These are phyloP conservation scores for Hypocreales sp. DNA, from an alignment of 2,329 filamentous ascomycete species.

Conservation along the genomic window DNA sequence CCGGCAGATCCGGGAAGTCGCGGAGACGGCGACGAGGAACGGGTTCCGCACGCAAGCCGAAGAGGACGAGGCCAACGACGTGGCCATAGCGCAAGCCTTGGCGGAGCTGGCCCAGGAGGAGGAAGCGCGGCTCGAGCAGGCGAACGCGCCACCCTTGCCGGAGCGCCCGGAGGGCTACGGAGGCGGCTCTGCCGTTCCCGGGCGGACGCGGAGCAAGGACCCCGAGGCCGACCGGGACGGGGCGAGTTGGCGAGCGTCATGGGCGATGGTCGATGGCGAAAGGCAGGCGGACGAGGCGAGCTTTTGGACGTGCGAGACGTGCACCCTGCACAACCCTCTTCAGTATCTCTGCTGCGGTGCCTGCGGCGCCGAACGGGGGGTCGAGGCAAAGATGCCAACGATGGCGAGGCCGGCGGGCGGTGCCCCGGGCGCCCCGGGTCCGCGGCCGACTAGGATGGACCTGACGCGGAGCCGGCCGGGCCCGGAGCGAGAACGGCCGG, in stretches of 20 bases:
- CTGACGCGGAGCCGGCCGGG: constrained; percentile 18
- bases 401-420: constrained; percentile 5
- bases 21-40: constrained; percentile 47
- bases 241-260: too few relatives aligned
- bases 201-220: too few relatives aligned
- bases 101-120: constrained; percentile 75
- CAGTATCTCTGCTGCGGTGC: constrained; percentile 39
- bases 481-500: too few relatives aligned
- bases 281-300: too few relatives aligned
- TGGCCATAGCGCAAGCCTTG: constrained; percentile 70
- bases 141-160: constrained; percentile 32
- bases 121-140: constrained; percentile 34
- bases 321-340: constrained; percentile 39
- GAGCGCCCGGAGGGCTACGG: constrained; percentile 32
- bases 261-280: too few relatives aligned
- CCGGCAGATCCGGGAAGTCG: constrained; percentile 48
- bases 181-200: too few relatives aligned
- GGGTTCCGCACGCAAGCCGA: constrained; percentile 75
- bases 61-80: constrained; percentile 78
- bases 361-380: constrained; percentile 29
- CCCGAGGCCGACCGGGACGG: too few relatives aligned
- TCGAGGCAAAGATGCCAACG: constrained; percentile 1
- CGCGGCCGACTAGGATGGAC: constrained; percentile 13
- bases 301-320: constrained; percentile 37
- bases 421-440: constrained; percentile 6